Percentiles rank a stretch among this genome's conserved stretches.
Evolutionary conservation across 108 stramenopile genomes (phyloP).

Genomic region (Halocafeteria seosinensis): DNA sequence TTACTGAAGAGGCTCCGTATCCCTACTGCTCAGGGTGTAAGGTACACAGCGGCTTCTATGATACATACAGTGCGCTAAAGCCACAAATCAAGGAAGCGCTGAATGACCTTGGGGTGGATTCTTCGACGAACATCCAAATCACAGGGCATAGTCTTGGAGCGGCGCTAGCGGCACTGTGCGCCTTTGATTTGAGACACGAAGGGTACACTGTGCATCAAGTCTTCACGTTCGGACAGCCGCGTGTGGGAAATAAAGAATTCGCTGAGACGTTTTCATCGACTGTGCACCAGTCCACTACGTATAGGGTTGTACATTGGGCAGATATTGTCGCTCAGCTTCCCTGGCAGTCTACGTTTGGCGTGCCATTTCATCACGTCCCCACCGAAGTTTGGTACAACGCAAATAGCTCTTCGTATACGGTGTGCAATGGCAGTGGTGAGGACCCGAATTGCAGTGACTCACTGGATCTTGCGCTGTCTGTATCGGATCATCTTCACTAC

Average conservation of each 20-base stretch:
- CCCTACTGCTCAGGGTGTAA: background rate
- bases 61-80: background rate
- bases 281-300: background rate
- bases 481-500: too few species aligned
- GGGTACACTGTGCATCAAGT: background rate
- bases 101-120: background rate
- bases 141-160: conserved; percentile 1
- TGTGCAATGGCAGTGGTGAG: conserved; percentile 1
- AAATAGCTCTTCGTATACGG: background rate
- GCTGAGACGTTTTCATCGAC: background rate
- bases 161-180: background rate
- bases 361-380: background rate
- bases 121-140: background rate
- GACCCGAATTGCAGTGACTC: too few species aligned
- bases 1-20: too few species aligned
- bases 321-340: conserved; percentile 7
- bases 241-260: background rate
- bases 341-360: background rate
- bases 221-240: conserved; percentile 6
- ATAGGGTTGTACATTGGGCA: background rate
- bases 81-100: background rate
- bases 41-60: background rate
- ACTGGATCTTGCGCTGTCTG: too few species aligned
- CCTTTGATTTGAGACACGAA: background rate
- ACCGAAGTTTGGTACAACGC: background rate